Percentiles rank a stretch among this genome's conserved stretches.
phyloP scores from a whole-genome alignment of 805 yeast species.

The Gaillardinia entomophila region DNA sequence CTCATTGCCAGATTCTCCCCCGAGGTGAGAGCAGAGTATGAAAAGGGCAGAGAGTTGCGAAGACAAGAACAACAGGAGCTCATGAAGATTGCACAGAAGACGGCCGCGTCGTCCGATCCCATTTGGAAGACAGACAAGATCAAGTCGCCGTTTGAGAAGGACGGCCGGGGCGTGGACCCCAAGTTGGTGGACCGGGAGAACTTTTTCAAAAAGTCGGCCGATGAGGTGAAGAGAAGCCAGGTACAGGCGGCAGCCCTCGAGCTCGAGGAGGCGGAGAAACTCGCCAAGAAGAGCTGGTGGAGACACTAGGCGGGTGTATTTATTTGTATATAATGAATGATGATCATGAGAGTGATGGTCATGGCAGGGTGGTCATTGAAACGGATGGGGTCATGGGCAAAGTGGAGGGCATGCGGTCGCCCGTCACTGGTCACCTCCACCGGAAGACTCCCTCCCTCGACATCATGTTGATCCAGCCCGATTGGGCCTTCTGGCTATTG shows the following conservation, averaged over 20 bases:
- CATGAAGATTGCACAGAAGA: conserved; percentile 59
- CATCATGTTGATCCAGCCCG: conserved; percentile 19
- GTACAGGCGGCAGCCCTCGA: conserved; percentile 12
- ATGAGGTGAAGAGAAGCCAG: conserved; percentile 28
- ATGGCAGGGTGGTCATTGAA: too few species aligned
- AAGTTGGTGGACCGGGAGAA: conserved; percentile 37
- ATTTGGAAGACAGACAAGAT: conserved; percentile 78
- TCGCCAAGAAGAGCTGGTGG: conserved; percentile 3
- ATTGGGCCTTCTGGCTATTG: conserved; percentile 43
- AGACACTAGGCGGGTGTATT: not conserved
- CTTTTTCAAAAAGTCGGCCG: conserved; percentile 45
- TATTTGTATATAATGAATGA: conserved; percentile 1
- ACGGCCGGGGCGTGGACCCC: conserved; percentile 31
- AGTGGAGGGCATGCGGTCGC: too few species aligned
- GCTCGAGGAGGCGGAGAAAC: conserved; percentile 9
- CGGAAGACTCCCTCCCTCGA: conserved; percentile 25
- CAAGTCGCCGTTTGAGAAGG: conserved; percentile 59
- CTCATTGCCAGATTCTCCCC: conserved; percentile 72
- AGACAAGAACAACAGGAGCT: conserved; percentile 64
- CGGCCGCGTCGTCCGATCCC: conserved; percentile 67
- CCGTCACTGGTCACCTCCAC: conserved; percentile 8
- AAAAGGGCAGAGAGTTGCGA: conserved; percentile 54
- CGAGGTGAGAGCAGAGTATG: conserved; percentile 73
- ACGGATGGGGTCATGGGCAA: too few species aligned
- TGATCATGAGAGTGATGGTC: too few species aligned